Evolutionary conservation across 495 filamentous ascomycete genomes (phyloP), one percentile per base, ranked within the genome.

Genomic region (Amorphotheca resinae): DNA sequence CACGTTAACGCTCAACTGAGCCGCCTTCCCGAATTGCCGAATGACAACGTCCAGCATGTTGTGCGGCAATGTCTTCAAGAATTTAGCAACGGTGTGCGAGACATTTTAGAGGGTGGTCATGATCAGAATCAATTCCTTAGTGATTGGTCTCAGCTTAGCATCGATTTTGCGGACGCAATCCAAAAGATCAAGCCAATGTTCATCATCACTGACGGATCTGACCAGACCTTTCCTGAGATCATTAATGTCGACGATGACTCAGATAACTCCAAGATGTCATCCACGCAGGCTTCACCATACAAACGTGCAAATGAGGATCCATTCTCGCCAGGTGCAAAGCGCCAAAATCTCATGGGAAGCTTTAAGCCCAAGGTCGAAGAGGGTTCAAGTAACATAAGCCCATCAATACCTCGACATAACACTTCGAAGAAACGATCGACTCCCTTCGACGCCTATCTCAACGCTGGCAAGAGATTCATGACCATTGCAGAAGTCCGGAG

Each of bases 21-120:
- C 0, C 55, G 50, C 0, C 58, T 81, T 0, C 79, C 80, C 0
- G 69, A 77, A 17, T 71, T 78, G 0, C 74, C 38, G 4, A 12
- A 76, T 0, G 15, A 37, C 0, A 69, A 69, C 17, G 65, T 69
- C 0, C 70, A 71, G 38, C 56, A 70, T 14, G 61, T 66, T 9
- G 64, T 75, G 0, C 66, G 62, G 38, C 53, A 52, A 17, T 63
- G 61, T 16, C 45, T 75, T 0, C 45, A 57, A 1, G 48, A 56
- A 3, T 73, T 73, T 45, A 59, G 60, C 7, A 55, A 32, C 0
- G 46, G 59, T 3, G 63, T 70, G 12, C 63, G 64, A 38, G 40
- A 22, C 1, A 38, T 57, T 1, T 45, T 67, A 3, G 50, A 55
- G 21, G 52, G 58, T 9, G 53, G 53, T 28, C 57, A 50, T 11